Conservation (phyloP, 2,329 filamentous ascomycete genomes). For the Lachnellula suecica region DNA sequence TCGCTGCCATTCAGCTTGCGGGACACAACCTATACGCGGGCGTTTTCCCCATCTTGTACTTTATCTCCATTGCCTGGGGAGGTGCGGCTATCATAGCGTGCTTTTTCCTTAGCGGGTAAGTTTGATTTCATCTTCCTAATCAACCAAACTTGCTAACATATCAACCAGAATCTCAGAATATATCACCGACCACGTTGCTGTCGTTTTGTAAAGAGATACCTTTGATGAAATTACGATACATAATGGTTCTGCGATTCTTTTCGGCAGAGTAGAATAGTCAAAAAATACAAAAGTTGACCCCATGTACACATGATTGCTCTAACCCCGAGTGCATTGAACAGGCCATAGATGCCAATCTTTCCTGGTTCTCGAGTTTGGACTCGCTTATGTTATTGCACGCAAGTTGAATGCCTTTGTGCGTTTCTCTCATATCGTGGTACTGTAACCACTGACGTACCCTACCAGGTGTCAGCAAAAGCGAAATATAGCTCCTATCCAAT, state of each 20-base stretch:
- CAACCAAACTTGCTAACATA: constrained; percentile 25
- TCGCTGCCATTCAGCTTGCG: constrained; percentile 42
- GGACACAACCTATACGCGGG: constrained; percentile 38
- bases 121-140: constrained; percentile 38
- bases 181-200: constrained; percentile 48
- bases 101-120: neutral
- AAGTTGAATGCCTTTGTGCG: too few species aligned
- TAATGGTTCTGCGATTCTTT: neutral
- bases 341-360: too few species aligned
- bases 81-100: constrained; percentile 43
- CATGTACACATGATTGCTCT: too few species aligned
- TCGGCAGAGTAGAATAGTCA: too few species aligned
- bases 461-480: too few species aligned
- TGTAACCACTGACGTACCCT: too few species aligned
- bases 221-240: neutral
- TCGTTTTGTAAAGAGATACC: constrained; percentile 34
- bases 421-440: too few species aligned
- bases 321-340: too few species aligned
- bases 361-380: too few species aligned
- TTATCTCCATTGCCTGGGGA: constrained; percentile 52
- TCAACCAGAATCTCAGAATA: constrained; percentile 44
- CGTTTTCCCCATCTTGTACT: constrained; percentile 41
- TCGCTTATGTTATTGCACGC: too few species aligned
- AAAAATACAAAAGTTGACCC: too few species aligned
- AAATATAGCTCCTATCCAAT: too few species aligned